Percentiles rank a stretch among this genome's conserved stretches.
Evolutionary conservation across 768 basidiomycete species (phyloP).

Genomic region (Infundibulicybe gibba): DNA sequence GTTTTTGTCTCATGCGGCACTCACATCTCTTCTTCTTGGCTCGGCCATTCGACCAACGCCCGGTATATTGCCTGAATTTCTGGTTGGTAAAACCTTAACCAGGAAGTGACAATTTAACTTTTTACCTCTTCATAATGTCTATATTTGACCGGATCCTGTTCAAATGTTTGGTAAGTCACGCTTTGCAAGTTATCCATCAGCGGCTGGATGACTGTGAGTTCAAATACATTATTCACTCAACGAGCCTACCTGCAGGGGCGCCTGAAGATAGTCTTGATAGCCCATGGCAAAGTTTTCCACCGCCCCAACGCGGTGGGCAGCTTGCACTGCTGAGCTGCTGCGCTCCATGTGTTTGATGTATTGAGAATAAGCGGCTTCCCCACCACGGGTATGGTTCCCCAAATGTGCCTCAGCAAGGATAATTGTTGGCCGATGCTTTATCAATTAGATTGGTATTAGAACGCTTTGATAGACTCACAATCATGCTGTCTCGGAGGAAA

Average conservation of each 20-base stretch:
- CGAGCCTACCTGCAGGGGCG: constrained; percentile 76
- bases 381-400: constrained; percentile 73
- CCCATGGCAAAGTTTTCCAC: constrained; percentile 90
- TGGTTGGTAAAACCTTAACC: constrained; percentile 5
- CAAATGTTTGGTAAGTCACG: constrained; percentile 95
- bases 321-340: constrained; percentile 65
- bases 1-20: constrained; percentile 16
- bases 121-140: constrained; percentile 87
- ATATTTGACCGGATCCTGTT: constrained; percentile 97
- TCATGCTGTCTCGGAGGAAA: constrained; percentile 88
- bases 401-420: constrained; percentile 71
- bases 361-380: constrained; percentile 84
- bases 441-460: constrained; percentile 11
- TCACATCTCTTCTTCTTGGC: constrained; percentile 54
- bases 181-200: constrained; percentile 97
- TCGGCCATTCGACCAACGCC: constrained; percentile 72
- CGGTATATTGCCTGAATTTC: constrained; percentile 65
- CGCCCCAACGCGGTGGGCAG: constrained; percentile 62
- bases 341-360: constrained; percentile 84
- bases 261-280: constrained; percentile 94
- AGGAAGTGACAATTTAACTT: constrained; percentile 5
- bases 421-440: constrained; percentile 80
- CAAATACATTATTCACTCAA: constrained; percentile 1
- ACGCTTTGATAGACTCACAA: constrained; percentile 43
- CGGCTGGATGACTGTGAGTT: constrained; percentile 48